phyloP scores from a whole-genome alignment of 345 rosid species.

The Ricinus communis region DNA sequence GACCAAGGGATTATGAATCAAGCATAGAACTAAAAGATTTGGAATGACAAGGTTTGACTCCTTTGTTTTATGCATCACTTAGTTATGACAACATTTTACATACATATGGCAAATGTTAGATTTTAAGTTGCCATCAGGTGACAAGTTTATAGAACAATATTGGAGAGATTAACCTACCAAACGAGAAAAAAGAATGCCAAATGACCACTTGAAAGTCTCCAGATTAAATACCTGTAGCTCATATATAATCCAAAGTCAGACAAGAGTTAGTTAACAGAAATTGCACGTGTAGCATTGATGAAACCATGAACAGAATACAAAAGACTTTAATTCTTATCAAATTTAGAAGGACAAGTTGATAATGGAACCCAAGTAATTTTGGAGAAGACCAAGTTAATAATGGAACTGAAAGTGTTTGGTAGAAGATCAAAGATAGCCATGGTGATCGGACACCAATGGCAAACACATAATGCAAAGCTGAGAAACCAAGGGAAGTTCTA shows the following conservation, averaged over 20 bases:
- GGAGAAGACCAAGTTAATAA: no score
- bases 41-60: no score
- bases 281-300: neutral
- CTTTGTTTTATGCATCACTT: neutral
- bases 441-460: neutral
- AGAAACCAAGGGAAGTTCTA: neutral
- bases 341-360: neutral
- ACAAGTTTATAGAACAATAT: neutral
- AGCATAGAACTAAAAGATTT: neutral
- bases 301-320: neutral
- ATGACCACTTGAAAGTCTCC: slow-evolving; percentile 93
- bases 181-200: slow-evolving; percentile 93
- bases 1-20: neutral
- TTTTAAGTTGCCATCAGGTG: neutral
- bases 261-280: neutral
- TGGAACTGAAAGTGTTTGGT: neutral
- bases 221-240: slow-evolving; percentile 70
- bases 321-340: neutral
- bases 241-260: slow-evolving; percentile 23
- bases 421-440: neutral
- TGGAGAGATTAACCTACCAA: slow-evolving; percentile 57
- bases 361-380: no score
- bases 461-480: no score
- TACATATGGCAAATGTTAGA: neutral
- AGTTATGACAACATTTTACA: neutral